phyloP scores from a whole-genome alignment of 352 stramenopile genomes.

The Phytopythium montanum region DNA sequence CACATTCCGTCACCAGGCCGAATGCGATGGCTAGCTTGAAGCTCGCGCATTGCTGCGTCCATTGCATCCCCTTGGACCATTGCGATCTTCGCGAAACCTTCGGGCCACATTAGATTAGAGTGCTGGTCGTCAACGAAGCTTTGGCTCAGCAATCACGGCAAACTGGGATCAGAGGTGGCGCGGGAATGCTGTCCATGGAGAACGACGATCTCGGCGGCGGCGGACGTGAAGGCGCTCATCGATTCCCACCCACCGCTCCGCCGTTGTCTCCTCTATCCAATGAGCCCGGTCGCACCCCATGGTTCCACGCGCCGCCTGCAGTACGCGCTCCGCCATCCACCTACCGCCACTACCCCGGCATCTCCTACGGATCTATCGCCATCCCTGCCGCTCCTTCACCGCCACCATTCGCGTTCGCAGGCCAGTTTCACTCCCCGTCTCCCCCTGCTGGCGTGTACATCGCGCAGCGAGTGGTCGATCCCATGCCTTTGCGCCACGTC shows the following conservation, averaged over 20 bases:
- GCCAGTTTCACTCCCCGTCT: background rate
- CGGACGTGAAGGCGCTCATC: background rate
- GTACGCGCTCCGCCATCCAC: background rate
- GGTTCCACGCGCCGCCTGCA: background rate
- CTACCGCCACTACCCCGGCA: constrained; percentile 5
- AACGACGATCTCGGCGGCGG: background rate
- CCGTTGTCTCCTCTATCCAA: background rate
- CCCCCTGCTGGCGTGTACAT: background rate
- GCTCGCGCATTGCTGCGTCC: too few relatives aligned
- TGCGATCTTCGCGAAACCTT: background rate
- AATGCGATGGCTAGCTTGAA: background rate
- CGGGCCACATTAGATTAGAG: background rate
- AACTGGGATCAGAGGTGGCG: background rate
- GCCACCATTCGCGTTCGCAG: background rate
- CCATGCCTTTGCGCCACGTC: background rate
- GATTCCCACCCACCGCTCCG: constrained; percentile 6
- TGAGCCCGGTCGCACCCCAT: background rate
- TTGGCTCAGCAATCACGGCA: background rate
- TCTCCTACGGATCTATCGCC: background rate
- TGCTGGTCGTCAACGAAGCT: background rate
- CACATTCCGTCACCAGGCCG: too few relatives aligned
- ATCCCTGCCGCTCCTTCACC: background rate
- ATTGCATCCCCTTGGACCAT: background rate
- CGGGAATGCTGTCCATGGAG: background rate
- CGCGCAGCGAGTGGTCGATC: background rate